Conservation (phyloP, 257 asterid genomes). For the Solanum etuberosum region DNA sequence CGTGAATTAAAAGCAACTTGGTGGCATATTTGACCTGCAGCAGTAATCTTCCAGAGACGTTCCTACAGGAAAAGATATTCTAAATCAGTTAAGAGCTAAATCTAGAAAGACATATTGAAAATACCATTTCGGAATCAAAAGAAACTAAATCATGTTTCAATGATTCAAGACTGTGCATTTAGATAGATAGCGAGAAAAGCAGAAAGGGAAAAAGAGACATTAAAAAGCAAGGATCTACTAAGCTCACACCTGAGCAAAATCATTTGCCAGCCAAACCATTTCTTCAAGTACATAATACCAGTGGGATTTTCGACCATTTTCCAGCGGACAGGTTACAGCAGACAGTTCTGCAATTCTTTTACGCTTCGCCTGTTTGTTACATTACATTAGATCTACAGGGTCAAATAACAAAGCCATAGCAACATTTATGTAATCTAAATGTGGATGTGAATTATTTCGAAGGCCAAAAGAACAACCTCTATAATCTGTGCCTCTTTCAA, state of each 20-base stretch:
- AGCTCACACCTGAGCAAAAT: slow-evolving; percentile 84
- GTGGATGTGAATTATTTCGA: neutral
- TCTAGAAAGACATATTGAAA: neutral
- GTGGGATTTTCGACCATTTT: slow-evolving; percentile 45
- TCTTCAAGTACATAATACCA: slow-evolving; percentile 97
- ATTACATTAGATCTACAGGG: slow-evolving; percentile 28
- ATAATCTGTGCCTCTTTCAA: slow-evolving; percentile 76
- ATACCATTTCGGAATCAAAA: neutral
- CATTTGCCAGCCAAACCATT: slow-evolving; percentile 97
- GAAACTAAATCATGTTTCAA: neutral
- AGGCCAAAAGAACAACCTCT: slow-evolving; percentile 44
- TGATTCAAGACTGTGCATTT: neutral
- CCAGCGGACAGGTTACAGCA: slow-evolving; percentile 24
- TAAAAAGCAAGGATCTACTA: neutral
- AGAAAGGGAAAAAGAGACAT: neutral
- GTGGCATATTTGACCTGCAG: slow-evolving; percentile 53
- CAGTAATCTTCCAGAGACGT: slow-evolving; percentile 82
- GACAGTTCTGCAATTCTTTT: slow-evolving; percentile 66
- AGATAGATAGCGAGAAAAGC: neutral
- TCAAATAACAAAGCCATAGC: slow-evolving; percentile 10
- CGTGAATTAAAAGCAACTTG: slow-evolving; percentile 45
- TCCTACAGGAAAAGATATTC: slow-evolving; percentile 35
- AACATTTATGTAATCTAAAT: neutral
- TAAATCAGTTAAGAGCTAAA: neutral
- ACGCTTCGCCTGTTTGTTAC: slow-evolving; percentile 66